Evolutionary conservation across 768 basidiomycete species (phyloP).

Genomic region (Auricularia sp.): DNA sequence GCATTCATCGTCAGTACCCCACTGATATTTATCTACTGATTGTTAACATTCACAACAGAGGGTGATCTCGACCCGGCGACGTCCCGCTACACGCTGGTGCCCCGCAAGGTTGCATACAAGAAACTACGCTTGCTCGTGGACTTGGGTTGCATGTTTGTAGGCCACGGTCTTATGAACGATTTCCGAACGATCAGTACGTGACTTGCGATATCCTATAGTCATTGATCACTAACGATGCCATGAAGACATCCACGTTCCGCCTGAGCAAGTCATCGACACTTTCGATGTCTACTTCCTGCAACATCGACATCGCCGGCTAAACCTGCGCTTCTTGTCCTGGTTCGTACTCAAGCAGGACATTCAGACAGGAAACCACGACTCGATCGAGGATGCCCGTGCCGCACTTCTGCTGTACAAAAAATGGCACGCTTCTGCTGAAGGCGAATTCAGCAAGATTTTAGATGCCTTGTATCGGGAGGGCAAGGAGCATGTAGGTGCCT

Average conservation of each 20-base stretch:
- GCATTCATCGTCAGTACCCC: constrained; percentile 68
- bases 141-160: constrained; percentile 90
- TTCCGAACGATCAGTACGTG: constrained; percentile 93
- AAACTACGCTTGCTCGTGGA: constrained; percentile 90
- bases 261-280: constrained; percentile 91
- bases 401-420: constrained; percentile 79
- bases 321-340: constrained; percentile 89
- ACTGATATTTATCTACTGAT: not conserved
- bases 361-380: constrained; percentile 90
- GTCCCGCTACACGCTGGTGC: constrained; percentile 83
- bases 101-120: constrained; percentile 96
- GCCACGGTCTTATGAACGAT: constrained; percentile 94
- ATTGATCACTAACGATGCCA: not conserved
- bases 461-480: constrained; percentile 79
- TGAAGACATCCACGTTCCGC: constrained; percentile 89
- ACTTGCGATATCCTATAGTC: not conserved
- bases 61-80: constrained; percentile 84
- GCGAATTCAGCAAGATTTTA: constrained; percentile 75
- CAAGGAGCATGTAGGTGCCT: constrained; percentile 50
- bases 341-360: constrained; percentile 86
- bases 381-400: constrained; percentile 91
- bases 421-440: constrained; percentile 66
- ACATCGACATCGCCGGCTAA: constrained; percentile 74
- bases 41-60: constrained; percentile 5
- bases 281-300: constrained; percentile 91